These are phyloP conservation scores for Venturia nashicola DNA, from an alignment of 2,329 filamentous ascomycete genomes.

Conservation along the genomic window DNA sequence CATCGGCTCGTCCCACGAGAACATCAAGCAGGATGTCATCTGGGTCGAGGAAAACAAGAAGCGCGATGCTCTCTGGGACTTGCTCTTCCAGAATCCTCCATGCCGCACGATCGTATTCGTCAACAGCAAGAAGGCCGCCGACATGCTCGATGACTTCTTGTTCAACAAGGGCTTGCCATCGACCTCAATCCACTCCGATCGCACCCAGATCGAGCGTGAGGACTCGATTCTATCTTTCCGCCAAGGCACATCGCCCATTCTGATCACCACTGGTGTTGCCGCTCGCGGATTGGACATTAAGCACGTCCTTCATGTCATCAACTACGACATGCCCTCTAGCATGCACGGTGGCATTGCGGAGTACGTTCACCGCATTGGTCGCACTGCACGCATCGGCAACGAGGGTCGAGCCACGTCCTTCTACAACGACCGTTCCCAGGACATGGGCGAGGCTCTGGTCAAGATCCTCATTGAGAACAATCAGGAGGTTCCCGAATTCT, in stretches of 20 bases:
- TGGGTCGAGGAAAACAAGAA: conserved; percentile 56
- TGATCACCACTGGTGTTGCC: conserved; percentile 77
- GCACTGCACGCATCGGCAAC: conserved; percentile 88
- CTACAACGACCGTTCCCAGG: conserved; percentile 66
- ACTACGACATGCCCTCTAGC: conserved; percentile 70
- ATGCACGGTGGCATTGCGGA: conserved; percentile 77
- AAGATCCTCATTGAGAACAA: conserved; percentile 71
- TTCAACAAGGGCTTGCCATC: conserved; percentile 70
- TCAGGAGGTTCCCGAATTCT: conserved; percentile 72
- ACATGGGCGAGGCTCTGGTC: conserved; percentile 60
- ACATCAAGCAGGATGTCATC: conserved; percentile 68
- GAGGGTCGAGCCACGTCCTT: conserved; percentile 78
- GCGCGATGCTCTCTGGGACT: conserved; percentile 55
- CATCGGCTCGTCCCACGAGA: conserved; percentile 67
- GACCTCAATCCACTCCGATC: conserved; percentile 78
- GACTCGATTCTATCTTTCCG: conserved; percentile 72
- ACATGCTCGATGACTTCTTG: conserved; percentile 77
- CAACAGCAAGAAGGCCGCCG: conserved; percentile 66
- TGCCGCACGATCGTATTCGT: conserved; percentile 77
- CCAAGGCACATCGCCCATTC: conserved; percentile 58
- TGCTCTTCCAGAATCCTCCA: conserved; percentile 58
- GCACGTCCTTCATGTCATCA: conserved; percentile 84
- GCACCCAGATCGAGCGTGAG: conserved; percentile 83
- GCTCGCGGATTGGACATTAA: conserved; percentile 82
- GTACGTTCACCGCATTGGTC: conserved; percentile 90